Evolutionary conservation across 2,329 filamentous ascomycete species (phyloP).

Genomic region (Pseudopyricularia cyperi): DNA sequence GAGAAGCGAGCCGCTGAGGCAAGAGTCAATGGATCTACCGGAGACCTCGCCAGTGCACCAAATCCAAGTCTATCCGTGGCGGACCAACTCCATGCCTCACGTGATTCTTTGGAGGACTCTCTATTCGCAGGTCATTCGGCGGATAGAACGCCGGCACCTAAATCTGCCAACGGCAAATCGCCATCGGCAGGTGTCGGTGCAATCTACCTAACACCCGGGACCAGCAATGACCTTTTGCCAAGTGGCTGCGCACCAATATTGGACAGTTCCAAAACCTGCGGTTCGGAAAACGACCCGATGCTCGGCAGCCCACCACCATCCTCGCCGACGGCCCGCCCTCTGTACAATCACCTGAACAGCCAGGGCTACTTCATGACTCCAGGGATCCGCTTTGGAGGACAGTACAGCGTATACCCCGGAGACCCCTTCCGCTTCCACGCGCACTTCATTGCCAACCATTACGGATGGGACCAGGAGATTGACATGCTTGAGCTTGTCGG

Average conservation of each 20-base stretch:
- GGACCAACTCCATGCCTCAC: background rate
- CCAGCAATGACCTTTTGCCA: conserved; percentile 19
- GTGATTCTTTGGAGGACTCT: background rate
- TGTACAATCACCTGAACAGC: conserved; percentile 70
- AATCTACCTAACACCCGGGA: conserved; percentile 25
- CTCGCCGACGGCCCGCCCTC: conserved; percentile 44
- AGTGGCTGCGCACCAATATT: background rate
- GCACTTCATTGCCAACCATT: conserved; percentile 77
- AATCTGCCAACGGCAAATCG: background rate
- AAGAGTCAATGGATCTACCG: background rate
- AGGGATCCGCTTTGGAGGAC: conserved; percentile 84
- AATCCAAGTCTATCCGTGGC: background rate
- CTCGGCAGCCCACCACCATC: conserved; percentile 18
- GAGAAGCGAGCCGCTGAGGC: background rate
- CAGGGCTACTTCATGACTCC: conserved; percentile 80
- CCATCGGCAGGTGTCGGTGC: background rate
- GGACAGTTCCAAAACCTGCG: conserved; percentile 1
- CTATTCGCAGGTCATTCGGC: background rate
- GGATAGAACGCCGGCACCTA: background rate
- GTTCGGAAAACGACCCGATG: background rate
- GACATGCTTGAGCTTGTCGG: conserved; percentile 73
- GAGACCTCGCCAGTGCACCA: background rate
- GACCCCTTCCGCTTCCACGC: conserved; percentile 92
- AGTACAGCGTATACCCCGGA: conserved; percentile 90
- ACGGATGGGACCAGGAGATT: conserved; percentile 80